Conservation (phyloP, 768 basidiomycete genomes). For the Holtermannia corniformis region DNA sequence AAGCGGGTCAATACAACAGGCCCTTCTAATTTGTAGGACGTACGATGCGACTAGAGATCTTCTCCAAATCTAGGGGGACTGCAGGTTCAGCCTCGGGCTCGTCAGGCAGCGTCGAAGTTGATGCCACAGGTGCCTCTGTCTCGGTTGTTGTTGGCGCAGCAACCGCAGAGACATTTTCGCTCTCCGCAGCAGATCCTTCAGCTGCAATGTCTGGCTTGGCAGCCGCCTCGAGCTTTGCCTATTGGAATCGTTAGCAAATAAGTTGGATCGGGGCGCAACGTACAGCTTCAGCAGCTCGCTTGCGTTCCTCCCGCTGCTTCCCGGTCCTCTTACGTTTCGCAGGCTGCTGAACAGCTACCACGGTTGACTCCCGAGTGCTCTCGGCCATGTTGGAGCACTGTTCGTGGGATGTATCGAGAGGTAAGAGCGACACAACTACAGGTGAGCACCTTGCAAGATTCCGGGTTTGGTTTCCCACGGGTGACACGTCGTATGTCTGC, state of each 20-base stretch:
- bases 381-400: too few relatives aligned
- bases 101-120: neutral
- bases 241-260: too few relatives aligned
- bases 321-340: conserved; percentile 38
- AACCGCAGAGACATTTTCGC: neutral
- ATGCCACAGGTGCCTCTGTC: neutral
- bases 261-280: neutral
- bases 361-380: too few relatives aligned
- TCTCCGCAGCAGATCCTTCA: neutral
- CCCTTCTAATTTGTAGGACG: neutral
- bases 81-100: neutral
- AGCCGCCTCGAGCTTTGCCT: too few relatives aligned
- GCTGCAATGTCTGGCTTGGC: neutral
- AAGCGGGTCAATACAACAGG: neutral
- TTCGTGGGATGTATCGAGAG: too few relatives aligned
- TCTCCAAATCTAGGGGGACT: conserved; percentile 6
- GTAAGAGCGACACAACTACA: too few relatives aligned
- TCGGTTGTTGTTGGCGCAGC: neutral
- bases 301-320: conserved; percentile 31
- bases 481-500: too few relatives aligned
- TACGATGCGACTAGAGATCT: conserved; percentile 5
- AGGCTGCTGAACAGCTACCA: neutral
- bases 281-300: conserved; percentile 25
- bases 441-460: too few relatives aligned
- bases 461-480: too few relatives aligned